Evolutionary conservation across 495 filamentous ascomycete species (phyloP), one percentile per base, ranked within the genome.

Genomic region (Penicillium argentinense): DNA sequence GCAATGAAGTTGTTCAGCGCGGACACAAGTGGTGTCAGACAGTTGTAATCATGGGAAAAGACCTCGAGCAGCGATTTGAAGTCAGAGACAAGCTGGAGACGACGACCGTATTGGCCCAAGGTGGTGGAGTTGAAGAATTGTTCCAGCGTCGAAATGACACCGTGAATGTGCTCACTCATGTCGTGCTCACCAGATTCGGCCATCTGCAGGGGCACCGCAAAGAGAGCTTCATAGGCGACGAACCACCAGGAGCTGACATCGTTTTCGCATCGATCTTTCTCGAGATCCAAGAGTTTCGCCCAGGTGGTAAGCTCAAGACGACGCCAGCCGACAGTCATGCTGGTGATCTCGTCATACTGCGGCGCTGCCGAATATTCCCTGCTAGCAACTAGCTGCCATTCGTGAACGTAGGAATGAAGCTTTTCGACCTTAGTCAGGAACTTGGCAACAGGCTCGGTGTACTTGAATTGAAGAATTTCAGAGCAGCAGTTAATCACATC

Each of bases 181-280:
- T 83, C 78, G 13, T 77, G 59, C 21, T 71, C 59, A 5, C 70
- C 74, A 42, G 71, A 65, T 50, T 85, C 77, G 2, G 75, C 69
- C 40, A 84, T 71, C 14, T 80, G 78, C 25, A 89, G 65, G 0
- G 91, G 85, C 25, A 82, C 84, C 3, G 83, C 86, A 54, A 99
- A 75, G 39, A 96, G 80, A 21, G 80, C 86, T 66, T 96, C 88
- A 42, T 95, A 97, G 5, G 91, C 88, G 33, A 97, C 80, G 59
- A 97, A 99, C 89, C 91, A 99, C 92, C 93, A 99, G 9, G 85
- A 83, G 49, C 80, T 82, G 8, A 92, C 90, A 56, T 88, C 84
- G 23, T 86, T 76, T 8, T 82, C 69, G 48, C 81, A 87, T 52
- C 84, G 87, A 51, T 82, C 78, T 11, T 83, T 76, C 63, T 99